Conservation (phyloP, 1,139 yeast species). For the Sugiyamaella xylanicola region DNA sequence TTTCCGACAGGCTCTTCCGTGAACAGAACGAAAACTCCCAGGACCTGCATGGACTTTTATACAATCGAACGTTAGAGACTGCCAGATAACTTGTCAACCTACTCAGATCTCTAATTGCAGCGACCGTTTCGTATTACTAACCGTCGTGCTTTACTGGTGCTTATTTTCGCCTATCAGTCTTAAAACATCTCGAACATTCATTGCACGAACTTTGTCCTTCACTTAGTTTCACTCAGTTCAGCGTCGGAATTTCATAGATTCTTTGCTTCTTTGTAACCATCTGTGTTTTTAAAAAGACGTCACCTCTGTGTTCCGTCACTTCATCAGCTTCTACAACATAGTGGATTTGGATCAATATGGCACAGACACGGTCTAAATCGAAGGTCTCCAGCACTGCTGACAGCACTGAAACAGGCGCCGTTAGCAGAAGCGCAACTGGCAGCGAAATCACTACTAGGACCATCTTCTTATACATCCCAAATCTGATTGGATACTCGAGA, state of each 20-base stretch:
- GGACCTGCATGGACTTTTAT: neutral
- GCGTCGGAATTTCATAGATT: no score
- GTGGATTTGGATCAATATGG: no score
- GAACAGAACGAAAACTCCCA: neutral
- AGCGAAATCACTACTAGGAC: slow-evolving; percentile 46
- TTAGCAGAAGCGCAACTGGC: slow-evolving; percentile 1
- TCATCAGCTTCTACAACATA: no score
- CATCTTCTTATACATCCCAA: slow-evolving; percentile 81
- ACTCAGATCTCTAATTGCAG: no score
- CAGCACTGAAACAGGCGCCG: neutral
- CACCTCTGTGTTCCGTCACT: neutral
- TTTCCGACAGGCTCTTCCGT: neutral
- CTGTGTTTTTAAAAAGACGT: neutral
- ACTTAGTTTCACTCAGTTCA: no score
- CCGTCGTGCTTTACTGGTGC: no score
- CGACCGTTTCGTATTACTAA: no score
- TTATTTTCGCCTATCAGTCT: no score
- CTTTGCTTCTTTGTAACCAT: no score
- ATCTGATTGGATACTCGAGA: slow-evolving; percentile 84
- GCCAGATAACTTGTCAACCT: no score
- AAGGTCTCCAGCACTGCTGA: neutral
- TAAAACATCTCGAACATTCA: no score
- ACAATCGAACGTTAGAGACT: neutral
- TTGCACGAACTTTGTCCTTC: no score
- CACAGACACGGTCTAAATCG: slow-evolving; percentile 7